Evolutionary conservation across 2,329 filamentous ascomycete genomes (phyloP).

Genomic region (Aspergillus fructus): DNA sequence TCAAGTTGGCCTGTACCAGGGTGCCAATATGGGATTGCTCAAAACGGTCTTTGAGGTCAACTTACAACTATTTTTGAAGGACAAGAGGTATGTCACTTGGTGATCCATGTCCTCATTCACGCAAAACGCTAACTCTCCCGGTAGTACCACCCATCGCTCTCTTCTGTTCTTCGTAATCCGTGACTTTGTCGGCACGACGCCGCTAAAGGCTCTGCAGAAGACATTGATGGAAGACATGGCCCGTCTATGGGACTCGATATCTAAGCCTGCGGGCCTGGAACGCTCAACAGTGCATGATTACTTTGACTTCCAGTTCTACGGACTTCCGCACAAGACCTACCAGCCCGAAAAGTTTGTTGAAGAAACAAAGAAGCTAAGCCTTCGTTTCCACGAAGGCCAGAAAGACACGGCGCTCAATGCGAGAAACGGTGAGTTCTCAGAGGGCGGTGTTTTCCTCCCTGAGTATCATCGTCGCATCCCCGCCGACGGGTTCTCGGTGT

Average conservation of each 20-base stretch:
- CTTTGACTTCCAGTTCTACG: constrained; percentile 97
- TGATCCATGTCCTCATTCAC: not conserved
- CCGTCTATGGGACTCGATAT: constrained; percentile 89
- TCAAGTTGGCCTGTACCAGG: constrained; percentile 96
- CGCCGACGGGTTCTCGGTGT: constrained; percentile 92
- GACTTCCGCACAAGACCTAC: constrained; percentile 92
- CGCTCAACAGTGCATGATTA: constrained; percentile 91
- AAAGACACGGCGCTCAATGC: constrained; percentile 64
- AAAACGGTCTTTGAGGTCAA: constrained; percentile 99
- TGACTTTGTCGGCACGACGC: constrained; percentile 90
- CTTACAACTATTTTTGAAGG: constrained; percentile 92
- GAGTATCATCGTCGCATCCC: constrained; percentile 96
- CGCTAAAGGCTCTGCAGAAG: constrained; percentile 82
- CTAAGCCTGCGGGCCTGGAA: constrained; percentile 87
- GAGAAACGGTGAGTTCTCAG: constrained; percentile 66
- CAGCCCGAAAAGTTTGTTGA: constrained; percentile 86
- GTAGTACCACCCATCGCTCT: constrained; percentile 79
- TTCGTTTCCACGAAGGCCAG: constrained; percentile 79
- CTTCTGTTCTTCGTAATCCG: constrained; percentile 98
- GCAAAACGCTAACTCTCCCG: constrained; percentile 23
- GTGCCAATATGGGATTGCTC: constrained; percentile 95
- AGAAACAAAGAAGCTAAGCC: constrained; percentile 76
- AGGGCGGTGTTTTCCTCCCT: constrained; percentile 81
- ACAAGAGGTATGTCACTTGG: constrained; percentile 68
- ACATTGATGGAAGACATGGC: constrained; percentile 87